These are phyloP conservation scores for Arctium lappa DNA, from an alignment of 129 eudicot species.

Conservation along the genomic window DNA sequence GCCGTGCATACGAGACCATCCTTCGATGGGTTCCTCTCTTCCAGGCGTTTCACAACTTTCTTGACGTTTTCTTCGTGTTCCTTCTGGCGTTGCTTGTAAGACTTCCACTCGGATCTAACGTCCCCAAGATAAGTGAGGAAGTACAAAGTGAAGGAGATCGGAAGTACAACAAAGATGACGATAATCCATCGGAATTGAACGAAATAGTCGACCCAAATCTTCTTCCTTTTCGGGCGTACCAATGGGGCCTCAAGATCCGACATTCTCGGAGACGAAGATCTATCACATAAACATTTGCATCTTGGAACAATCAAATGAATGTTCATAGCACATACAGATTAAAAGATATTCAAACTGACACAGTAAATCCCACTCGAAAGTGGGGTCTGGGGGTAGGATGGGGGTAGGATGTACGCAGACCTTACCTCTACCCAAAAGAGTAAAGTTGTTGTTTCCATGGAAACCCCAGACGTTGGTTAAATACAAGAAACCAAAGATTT, in stretches of 20 bases:
- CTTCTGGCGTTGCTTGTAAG: conserved; percentile 77
- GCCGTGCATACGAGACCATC: conserved; percentile 98
- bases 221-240: conserved; percentile 89
- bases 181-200: conserved; percentile 88
- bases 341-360: neutral
- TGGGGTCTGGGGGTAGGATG: neutral
- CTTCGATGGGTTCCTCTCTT: conserved; percentile 75
- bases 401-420: neutral
- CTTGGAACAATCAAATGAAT: neutral
- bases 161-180: conserved; percentile 88
- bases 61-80: conserved; percentile 90
- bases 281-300: conserved; percentile 7
- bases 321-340: too few relatives aligned
- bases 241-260: conserved; percentile 87
- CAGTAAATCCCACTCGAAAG: too few relatives aligned
- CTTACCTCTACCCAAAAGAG: too few relatives aligned
- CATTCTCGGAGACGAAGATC: conserved; percentile 42
- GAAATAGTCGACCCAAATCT: conserved; percentile 76
- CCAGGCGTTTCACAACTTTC: conserved; percentile 87
- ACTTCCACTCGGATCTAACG: conserved; percentile 63
- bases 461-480: too few relatives aligned
- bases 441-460: too few relatives aligned
- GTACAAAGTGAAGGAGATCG: conserved; percentile 75
- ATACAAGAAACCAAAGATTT: too few relatives aligned
- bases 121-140: conserved; percentile 91